Base-by-base conservation (phyloP, 2,329 filamentous ascomycete species). In the Colletotrichum sp. region DNA sequence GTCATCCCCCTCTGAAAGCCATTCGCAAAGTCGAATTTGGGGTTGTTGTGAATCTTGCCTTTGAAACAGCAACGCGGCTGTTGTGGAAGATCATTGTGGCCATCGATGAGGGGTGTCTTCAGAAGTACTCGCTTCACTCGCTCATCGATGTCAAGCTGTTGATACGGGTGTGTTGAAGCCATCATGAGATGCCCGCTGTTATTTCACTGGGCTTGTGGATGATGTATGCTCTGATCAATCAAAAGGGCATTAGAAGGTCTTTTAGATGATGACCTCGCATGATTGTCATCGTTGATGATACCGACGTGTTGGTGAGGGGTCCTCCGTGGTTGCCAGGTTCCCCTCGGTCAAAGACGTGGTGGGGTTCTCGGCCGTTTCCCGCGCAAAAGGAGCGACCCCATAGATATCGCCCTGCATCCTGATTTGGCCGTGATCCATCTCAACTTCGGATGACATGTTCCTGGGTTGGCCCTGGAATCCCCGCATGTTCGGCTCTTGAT, bases 21-120 rank as follows among this genome's bases (percentile, higher is more conserved):
- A 26, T 80, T 79, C 15, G 80, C 76, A 15, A 84, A 76, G 72
- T 85, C 81, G 32, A 84, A 84, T 21, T 82, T 83, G 6, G 79
- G 79, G 59, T 84, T 83, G 39, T 81, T 77, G 71, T 83, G 79
- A 10, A 83, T 83, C 66, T 80, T 82, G 66, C 82, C 80, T 39
- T 82, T 80, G 68, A 82, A 82, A 52, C 75, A 79, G 24, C 77
- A 79, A 18, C 79, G 70, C 4, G 79, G 78, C 26, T 80, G 80
- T 21, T 82, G 81, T 0, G 83, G 82, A 0, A 84, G 79, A 52
- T 85, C 83, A 71, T 84, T 84, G 65, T 85, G 83, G 4, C 83
- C 83, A 70, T 85, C 83, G 26, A 83, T 82, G n/a, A 84, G 80
- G 0, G 81, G 82, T 1, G 82, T 83, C 13, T 66, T 66, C 5